Evolutionary conservation across 768 basidiomycete species (phyloP).

Genomic region (Suillus hirtellus): DNA sequence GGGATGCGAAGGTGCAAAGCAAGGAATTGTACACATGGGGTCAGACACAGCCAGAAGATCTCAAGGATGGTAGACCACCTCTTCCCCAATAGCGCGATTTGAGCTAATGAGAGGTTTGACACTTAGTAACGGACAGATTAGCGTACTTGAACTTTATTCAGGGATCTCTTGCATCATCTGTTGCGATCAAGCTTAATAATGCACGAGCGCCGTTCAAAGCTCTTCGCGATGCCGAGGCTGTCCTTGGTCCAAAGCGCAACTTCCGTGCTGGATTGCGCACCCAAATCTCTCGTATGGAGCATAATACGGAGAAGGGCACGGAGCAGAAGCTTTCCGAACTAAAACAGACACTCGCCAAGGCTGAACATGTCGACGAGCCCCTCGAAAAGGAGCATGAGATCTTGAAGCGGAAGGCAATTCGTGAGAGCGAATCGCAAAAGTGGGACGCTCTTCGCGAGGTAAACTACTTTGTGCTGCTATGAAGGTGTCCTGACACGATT

Average conservation of each 20-base stretch:
- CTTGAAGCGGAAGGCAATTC: slow-evolving; percentile 72
- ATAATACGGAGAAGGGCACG: slow-evolving; percentile 59
- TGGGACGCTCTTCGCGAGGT: slow-evolving; percentile 87
- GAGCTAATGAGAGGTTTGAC: slow-evolving; percentile 1
- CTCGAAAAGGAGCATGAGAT: slow-evolving; percentile 72
- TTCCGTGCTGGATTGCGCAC: slow-evolving; percentile 54
- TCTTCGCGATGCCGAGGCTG: slow-evolving; percentile 68
- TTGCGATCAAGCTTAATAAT: slow-evolving; percentile 61
- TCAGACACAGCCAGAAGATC: slow-evolving; percentile 64
- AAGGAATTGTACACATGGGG: slow-evolving; percentile 89
- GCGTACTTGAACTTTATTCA: slow-evolving; percentile 81
- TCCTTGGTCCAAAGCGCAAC: slow-evolving; percentile 61
- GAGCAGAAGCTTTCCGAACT: slow-evolving; percentile 74
- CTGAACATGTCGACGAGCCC: slow-evolving; percentile 60
- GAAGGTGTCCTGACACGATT: slow-evolving; percentile 1
- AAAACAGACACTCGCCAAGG: slow-evolving; percentile 64
- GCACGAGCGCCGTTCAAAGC: slow-evolving; percentile 70
- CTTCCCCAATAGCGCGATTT: slow-evolving; percentile 10
- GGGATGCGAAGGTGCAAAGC: slow-evolving; percentile 70
- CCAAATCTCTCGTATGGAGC: slow-evolving; percentile 67
- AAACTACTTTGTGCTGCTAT: slow-evolving; percentile 13
- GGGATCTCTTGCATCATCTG: slow-evolving; percentile 61
- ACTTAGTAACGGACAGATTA: slow-evolving; percentile 72
- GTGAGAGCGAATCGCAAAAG: slow-evolving; percentile 72
- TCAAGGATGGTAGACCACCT: slow-evolving; percentile 67